Base-by-base conservation (phyloP, 305 asterid species). In the Solanum aculeatissimum region DNA sequence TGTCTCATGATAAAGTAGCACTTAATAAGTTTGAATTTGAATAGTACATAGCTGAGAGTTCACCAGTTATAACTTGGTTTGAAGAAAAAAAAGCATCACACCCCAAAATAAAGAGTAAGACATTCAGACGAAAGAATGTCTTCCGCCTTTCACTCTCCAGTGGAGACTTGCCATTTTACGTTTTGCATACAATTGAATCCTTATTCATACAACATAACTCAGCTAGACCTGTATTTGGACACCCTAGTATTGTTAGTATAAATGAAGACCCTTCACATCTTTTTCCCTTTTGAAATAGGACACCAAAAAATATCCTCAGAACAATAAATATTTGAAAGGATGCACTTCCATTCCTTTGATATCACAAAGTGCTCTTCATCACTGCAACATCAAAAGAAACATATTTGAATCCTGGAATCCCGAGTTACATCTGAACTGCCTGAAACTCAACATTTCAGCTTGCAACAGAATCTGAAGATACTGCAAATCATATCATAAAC, bases 351-450 rank as follows among this genome's bases (percentile, higher is more conserved):
- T 53, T 63, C 40, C 57, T 75, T 58, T 53, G 82, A 82, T 79
- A 74, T 89, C 88, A 90, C 87, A 85, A 47, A 42, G 43, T 82
- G 90, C 91, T 86, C 49, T 77, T 84, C 83, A 66, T 89, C 85
- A 82, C 92, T 88, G 91, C 89, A 91, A 89, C 84, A 87, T 86
- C 80, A 63, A 83, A 83, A 80, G 66, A 80, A 32, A 71, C 78
- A 88, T 84, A 79, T 80, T 84, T 85, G 58, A 78, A 72, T 82
- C 77, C 86, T 32, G 84, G 80, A 83, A 83, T 35, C 14, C 80
- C 57, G 19, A 71, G 84, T 45, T 74, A 32, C 70, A 63, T 54
- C 85, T 54, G 87, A 81, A 60, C 86, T 38, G 75, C 66, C 86
- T 86, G 84, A 63, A 86, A 54, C 81, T 88, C 70, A 81, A 85